Conservation (phyloP, 2,329 filamentous ascomycete genomes). For the Hypoxylon sp. region DNA sequence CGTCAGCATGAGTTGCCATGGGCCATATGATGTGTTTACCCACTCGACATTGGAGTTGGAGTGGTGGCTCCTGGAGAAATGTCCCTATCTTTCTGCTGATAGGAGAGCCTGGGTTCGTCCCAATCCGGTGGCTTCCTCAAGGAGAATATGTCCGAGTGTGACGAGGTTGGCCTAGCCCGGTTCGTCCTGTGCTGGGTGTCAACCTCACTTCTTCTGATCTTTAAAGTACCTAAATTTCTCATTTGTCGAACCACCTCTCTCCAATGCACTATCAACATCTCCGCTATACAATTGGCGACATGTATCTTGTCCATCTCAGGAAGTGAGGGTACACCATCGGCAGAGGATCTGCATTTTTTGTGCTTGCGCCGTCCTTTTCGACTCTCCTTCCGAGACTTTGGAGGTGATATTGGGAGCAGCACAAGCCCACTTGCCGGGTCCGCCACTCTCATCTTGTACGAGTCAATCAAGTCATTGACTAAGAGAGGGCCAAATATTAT, state of each 20-base stretch:
- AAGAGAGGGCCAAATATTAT: slow-evolving; percentile 75
- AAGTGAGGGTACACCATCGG: slow-evolving; percentile 41
- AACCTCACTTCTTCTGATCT: slow-evolving; percentile 34
- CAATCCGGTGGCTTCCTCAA: slow-evolving; percentile 56
- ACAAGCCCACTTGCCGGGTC: slow-evolving; percentile 58
- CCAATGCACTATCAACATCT: slow-evolving; percentile 77
- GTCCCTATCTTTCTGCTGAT: slow-evolving; percentile 41
- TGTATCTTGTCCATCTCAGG: slow-evolving; percentile 66
- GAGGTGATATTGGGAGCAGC: slow-evolving; percentile 59
- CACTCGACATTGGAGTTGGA: slow-evolving; percentile 50
- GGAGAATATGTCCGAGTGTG: slow-evolving; percentile 57
- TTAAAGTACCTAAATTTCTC: slow-evolving; percentile 59
- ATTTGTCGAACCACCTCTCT: slow-evolving; percentile 72
- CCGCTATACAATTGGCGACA: slow-evolving; percentile 69
- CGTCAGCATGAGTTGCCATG: not conserved
- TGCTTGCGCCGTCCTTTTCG: slow-evolving; percentile 54
- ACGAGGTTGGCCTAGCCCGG: slow-evolving; percentile 53
- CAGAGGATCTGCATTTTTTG: slow-evolving; percentile 47
- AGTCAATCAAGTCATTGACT: slow-evolving; percentile 67
- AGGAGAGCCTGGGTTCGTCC: slow-evolving; percentile 44
- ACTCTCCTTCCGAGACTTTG: slow-evolving; percentile 58
- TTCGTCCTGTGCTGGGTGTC: slow-evolving; percentile 23
- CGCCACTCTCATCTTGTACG: slow-evolving; percentile 62
- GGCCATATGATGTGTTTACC: slow-evolving; percentile 14
- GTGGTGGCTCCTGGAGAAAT: slow-evolving; percentile 56